Evolutionary conservation across 2,329 filamentous ascomycete species (phyloP).

Genomic region (Fusarium pseudocircinatum): DNA sequence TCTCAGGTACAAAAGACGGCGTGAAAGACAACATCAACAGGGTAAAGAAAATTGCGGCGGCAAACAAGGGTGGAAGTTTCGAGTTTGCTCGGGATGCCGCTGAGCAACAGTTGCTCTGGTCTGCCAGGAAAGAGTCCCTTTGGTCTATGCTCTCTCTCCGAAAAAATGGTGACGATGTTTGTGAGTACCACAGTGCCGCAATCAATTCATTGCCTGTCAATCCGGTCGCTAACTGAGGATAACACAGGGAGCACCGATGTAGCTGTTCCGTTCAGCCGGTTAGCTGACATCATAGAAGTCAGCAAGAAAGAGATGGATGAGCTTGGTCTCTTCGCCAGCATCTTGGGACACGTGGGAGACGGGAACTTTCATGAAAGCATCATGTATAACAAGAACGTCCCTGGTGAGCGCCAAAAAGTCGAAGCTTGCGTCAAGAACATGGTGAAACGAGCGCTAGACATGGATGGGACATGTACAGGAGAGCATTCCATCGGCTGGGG

Average conservation of each 20-base stretch:
- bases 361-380: conserved; percentile 96
- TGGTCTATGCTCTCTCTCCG: conserved; percentile 82
- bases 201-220: neutral
- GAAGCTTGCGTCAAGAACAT: conserved; percentile 87
- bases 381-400: conserved; percentile 79
- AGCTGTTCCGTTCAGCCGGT: conserved; percentile 79
- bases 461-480: conserved; percentile 93
- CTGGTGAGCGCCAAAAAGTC: conserved; percentile 77
- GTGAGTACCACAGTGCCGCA: conserved; percentile 51
- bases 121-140: conserved; percentile 82
- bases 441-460: conserved; percentile 88
- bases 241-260: conserved; percentile 79
- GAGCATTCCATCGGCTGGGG: conserved; percentile 88
- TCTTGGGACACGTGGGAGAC: conserved; percentile 90
- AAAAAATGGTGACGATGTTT: conserved; percentile 73
- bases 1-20: conserved; percentile 80
- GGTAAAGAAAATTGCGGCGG: conserved; percentile 73
- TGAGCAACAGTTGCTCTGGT: conserved; percentile 82
- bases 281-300: conserved; percentile 80
- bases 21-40: conserved; percentile 79
- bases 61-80: conserved; percentile 72
- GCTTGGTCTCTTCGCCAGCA: conserved; percentile 85
- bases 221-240: neutral
- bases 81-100: conserved; percentile 78
- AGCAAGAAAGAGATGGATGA: conserved; percentile 91